Evolutionary conservation across 345 rosid genomes (phyloP).

Genomic region (Citrus reticulata): DNA sequence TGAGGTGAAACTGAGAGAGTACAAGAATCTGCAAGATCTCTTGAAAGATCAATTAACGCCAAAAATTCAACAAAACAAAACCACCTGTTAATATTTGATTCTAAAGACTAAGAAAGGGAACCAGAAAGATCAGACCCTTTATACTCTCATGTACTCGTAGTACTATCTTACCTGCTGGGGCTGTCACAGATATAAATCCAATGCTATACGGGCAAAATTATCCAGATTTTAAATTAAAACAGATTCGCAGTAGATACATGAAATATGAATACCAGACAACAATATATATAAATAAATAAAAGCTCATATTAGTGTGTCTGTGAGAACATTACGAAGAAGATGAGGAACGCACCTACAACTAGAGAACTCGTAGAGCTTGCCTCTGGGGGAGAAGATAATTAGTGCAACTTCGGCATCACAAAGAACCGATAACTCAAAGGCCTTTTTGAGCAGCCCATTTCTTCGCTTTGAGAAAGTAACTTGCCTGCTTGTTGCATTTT

Average conservation of each 20-base stretch:
- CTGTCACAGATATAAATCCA: background rate
- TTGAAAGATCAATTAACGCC: background rate
- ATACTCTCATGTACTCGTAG: slow-evolving; percentile 3
- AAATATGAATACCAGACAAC: background rate
- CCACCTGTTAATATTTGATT: slow-evolving; percentile 12
- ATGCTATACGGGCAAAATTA: background rate
- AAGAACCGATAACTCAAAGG: slow-evolving; percentile 78
- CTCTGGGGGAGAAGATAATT: slow-evolving; percentile 73
- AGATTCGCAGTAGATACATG: background rate
- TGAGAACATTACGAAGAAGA: background rate
- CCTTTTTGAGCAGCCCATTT: slow-evolving; percentile 77
- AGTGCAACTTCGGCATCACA: slow-evolving; percentile 91
- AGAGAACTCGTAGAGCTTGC: slow-evolving; percentile 78
- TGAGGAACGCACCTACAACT: slow-evolving; percentile 46
- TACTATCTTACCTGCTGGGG: slow-evolving; percentile 8
- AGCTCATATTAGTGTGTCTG: background rate
- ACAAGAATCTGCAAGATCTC: slow-evolving; percentile 5
- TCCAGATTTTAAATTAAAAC: background rate
- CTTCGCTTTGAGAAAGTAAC: slow-evolving; percentile 89
- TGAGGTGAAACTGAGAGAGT: background rate
- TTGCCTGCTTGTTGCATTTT: slow-evolving; percentile 82
- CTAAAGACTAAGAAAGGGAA: background rate
- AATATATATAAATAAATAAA: background rate
- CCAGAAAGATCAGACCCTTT: slow-evolving; percentile 9
- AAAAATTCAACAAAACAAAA: slow-evolving; percentile 11